These are phyloP conservation scores for Globisporangium perplexum DNA, from an alignment of 352 stramenopile genomes.

Conservation along the genomic window DNA sequence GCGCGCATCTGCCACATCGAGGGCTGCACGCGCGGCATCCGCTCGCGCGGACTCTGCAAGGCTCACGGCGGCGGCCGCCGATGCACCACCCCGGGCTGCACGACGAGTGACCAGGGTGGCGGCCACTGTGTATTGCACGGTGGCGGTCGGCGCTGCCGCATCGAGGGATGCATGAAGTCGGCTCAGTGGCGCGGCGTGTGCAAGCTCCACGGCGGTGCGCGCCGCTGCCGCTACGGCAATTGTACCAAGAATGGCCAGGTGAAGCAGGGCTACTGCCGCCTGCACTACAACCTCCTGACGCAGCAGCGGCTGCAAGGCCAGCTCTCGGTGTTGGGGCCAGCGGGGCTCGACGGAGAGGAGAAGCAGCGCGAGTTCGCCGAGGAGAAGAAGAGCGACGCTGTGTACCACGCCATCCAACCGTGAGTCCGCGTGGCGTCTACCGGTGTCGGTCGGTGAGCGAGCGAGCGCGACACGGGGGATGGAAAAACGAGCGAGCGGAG, in stretches of 20 bases:
- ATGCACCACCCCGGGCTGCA: constrained; percentile 73
- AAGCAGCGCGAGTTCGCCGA: not conserved
- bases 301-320: constrained; percentile 25
- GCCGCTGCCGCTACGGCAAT: constrained; percentile 65
- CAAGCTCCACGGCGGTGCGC: constrained; percentile 81
- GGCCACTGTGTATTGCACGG: constrained; percentile 83
- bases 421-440: not conserved
- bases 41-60: constrained; percentile 52
- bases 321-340: not conserved
- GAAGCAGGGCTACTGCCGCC: constrained; percentile 74
- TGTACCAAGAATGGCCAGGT: constrained; percentile 84
- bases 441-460: not conserved
- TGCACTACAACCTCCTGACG: constrained; percentile 60
- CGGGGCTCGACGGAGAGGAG: not conserved
- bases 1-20: constrained; percentile 69
- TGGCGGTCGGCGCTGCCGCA: constrained; percentile 67
- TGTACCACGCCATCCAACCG: not conserved
- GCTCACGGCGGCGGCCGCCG: constrained; percentile 54
- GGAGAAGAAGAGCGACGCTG: not conserved
- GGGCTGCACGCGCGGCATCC: constrained; percentile 71
- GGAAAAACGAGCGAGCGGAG: not conserved
- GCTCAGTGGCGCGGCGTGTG: constrained; percentile 75
- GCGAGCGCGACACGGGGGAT: not conserved
- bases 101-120: constrained; percentile 79
- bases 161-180: constrained; percentile 77